Conservation (phyloP, 73 alveolate species). For the Effrenium voratum region DNA sequence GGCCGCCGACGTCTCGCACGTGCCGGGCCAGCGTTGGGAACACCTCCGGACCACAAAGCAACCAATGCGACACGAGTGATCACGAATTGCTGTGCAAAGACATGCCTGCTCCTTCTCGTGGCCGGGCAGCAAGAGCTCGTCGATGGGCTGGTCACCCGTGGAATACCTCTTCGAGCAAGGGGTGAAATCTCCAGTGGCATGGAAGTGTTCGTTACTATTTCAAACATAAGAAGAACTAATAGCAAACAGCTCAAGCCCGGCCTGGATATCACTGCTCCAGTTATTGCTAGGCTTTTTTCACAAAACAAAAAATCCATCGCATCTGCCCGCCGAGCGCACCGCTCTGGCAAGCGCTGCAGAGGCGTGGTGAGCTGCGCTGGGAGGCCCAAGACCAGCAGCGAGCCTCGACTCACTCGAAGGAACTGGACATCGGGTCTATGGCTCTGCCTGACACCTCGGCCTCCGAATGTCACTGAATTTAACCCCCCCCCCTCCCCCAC, state of each 20-base stretch:
- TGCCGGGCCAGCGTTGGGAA: constrained; percentile 65
- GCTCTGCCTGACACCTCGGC: no score
- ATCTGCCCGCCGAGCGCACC: neutral
- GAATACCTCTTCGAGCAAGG: constrained; percentile 12
- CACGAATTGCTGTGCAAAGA: neutral
- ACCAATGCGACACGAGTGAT: neutral
- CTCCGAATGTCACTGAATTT: no score
- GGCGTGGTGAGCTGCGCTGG: constrained; percentile 67
- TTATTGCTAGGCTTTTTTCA: neutral
- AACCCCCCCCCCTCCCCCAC: no score
- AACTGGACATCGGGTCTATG: no score
- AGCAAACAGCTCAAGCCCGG: no score
- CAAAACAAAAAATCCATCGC: neutral
- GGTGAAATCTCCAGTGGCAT: neutral
- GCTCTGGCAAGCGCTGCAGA: constrained; percentile 21
- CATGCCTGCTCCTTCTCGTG: constrained; percentile 77
- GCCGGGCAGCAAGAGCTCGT: constrained; percentile 79
- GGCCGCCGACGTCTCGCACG: neutral
- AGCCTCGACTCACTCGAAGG: neutral
- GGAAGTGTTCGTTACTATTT: no score
- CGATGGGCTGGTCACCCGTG: constrained; percentile 40
- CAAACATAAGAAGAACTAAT: no score
- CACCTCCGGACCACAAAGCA: neutral
- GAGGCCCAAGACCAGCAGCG: constrained; percentile 63
- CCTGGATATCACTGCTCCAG: neutral